phyloP scores from a whole-genome alignment of 2,329 filamentous ascomycete genomes.

The Xylariaceae sp. region DNA sequence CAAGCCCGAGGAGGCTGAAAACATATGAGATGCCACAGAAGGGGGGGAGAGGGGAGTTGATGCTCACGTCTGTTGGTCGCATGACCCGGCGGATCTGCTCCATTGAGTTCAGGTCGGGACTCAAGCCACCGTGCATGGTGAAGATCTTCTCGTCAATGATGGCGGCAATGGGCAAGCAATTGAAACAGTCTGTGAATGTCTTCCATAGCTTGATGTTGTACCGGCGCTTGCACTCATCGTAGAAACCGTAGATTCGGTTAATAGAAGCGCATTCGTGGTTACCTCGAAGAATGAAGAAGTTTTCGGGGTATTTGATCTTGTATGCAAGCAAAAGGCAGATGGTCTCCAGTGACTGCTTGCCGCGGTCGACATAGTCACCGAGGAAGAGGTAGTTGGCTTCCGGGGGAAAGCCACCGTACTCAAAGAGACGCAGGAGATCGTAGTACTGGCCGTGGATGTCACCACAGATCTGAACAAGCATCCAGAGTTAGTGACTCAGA shows the following conservation, averaged over 20 bases:
- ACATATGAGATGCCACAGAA: conserved; percentile 8
- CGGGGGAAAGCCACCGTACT: conserved; percentile 96
- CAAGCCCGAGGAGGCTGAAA: conserved; percentile 27
- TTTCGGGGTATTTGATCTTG: conserved; percentile 95
- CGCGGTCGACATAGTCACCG: conserved; percentile 93
- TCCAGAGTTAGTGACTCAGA: conserved; percentile 5
- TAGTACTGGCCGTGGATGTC: conserved; percentile 99
- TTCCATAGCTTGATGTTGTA: conserved; percentile 99
- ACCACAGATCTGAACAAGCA: conserved; percentile 74
- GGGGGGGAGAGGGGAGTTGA: neutral
- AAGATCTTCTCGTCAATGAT: conserved; percentile 99
- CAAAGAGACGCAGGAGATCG: conserved; percentile 92
- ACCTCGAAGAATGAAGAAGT: conserved; percentile 90
- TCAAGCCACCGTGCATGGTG: conserved; percentile 97
- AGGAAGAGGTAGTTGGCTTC: conserved; percentile 99
- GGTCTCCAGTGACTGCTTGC: conserved; percentile 92
- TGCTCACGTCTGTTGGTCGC: conserved; percentile 94
- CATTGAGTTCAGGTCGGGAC: conserved; percentile 97
- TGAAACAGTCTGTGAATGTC: conserved; percentile 95
- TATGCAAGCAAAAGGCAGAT: conserved; percentile 91
- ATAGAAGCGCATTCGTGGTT: conserved; percentile 98
- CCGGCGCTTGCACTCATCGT: conserved; percentile 94
- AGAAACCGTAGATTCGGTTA: conserved; percentile 93
- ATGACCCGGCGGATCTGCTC: conserved; percentile 99
- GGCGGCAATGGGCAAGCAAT: conserved; percentile 89